Conservation (phyloP, 2,329 filamentous ascomycete species). For the Falciphora oryzae region DNA sequence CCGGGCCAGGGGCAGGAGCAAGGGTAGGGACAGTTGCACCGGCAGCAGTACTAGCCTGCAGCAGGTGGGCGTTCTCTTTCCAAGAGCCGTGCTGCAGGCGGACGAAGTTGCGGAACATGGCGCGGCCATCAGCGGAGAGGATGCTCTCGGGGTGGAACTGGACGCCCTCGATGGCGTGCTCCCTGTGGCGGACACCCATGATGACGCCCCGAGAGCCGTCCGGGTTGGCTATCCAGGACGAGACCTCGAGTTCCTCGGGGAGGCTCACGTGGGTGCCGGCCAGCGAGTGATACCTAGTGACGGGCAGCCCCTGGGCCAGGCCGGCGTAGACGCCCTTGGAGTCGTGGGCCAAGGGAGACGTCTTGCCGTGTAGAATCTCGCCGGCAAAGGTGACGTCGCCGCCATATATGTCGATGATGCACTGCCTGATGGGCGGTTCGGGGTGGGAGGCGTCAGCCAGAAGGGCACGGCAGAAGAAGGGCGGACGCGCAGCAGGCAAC, state of each 20-base stretch:
- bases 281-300: constrained; percentile 94
- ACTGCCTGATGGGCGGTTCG: constrained; percentile 55
- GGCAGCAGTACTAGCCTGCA: constrained; percentile 12
- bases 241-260: constrained; percentile 79
- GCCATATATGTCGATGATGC: constrained; percentile 90
- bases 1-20: constrained; percentile 10
- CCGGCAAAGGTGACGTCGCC: constrained; percentile 88
- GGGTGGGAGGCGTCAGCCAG: background rate
- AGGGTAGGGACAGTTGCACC: too few species aligned
- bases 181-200: constrained; percentile 93
- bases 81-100: constrained; percentile 85
- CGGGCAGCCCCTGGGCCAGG: constrained; percentile 73
- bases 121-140: constrained; percentile 77
- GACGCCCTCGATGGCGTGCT: constrained; percentile 86
- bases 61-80: constrained; percentile 65
- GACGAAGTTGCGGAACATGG: constrained; percentile 91
- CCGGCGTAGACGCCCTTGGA: constrained; percentile 83
- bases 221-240: constrained; percentile 77
- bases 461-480: background rate
- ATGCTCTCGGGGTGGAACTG: constrained; percentile 99
- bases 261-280: constrained; percentile 86
- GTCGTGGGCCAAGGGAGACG: constrained; percentile 84
- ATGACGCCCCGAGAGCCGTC: constrained; percentile 81
- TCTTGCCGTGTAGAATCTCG: constrained; percentile 96
- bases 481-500: background rate